These are phyloP conservation scores for Globisporangium orthogonon DNA, from an alignment of 352 stramenopile genomes.

Conservation along the genomic window DNA sequence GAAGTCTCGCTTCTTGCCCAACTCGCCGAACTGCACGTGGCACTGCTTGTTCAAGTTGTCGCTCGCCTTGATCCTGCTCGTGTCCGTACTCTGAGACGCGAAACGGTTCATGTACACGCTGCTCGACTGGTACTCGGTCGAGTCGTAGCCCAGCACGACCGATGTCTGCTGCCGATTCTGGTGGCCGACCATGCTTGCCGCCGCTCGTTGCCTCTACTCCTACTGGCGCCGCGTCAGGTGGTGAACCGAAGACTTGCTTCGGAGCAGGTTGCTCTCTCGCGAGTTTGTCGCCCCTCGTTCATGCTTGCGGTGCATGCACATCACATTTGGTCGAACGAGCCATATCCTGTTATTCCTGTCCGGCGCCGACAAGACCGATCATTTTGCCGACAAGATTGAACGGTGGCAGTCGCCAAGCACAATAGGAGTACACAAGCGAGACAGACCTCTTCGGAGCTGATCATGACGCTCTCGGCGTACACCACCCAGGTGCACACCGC, in stretches of 20 bases:
- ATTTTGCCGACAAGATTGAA: too few relatives aligned
- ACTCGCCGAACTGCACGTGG: constrained; percentile 60
- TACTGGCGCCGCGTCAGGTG: not conserved
- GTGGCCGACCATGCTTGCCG: constrained; percentile 7
- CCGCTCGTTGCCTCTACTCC: constrained; percentile 7
- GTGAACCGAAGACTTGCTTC: not conserved
- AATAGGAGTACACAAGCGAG: too few relatives aligned
- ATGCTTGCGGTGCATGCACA: too few relatives aligned
- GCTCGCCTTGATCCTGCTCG: constrained; percentile 6
- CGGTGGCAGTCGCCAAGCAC: too few relatives aligned
- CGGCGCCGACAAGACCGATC: too few relatives aligned
- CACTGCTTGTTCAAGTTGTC: constrained; percentile 59
- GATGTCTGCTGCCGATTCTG: constrained; percentile 42
- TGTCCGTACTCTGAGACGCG: constrained; percentile 7
- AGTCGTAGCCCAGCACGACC: constrained; percentile 57
- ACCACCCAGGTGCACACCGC: too few relatives aligned
- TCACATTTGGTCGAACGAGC: too few relatives aligned
- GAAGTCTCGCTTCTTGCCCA: constrained; percentile 53
- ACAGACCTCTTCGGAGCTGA: not conserved
- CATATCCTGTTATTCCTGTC: too few relatives aligned
- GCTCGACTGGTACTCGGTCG: constrained; percentile 45
- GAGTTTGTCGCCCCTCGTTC: too few relatives aligned
- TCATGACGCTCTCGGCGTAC: not conserved
- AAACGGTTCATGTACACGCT: constrained; percentile 39
- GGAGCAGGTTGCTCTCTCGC: too few relatives aligned